A percentile compares a stretch with the other conserved stretches of the same genome.
Conservation (phyloP, 139 green algal genomes). For the Cymbomonas tetramitiformis region DNA sequence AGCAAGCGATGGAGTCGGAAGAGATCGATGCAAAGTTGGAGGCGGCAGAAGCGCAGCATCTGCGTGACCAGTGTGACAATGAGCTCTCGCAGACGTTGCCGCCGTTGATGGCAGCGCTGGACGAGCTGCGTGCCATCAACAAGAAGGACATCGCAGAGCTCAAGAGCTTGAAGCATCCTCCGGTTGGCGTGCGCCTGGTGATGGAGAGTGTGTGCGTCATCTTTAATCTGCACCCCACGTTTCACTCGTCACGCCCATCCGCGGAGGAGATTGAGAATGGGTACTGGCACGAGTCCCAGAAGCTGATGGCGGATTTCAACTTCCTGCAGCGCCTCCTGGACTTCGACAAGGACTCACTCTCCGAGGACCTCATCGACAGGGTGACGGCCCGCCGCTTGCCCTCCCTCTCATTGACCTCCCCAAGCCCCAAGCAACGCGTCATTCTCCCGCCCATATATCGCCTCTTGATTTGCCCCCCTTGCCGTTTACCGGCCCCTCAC, state of each 20-base stretch:
- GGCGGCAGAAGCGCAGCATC: background rate
- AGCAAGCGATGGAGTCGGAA: background rate
- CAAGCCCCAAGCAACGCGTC: too few species aligned
- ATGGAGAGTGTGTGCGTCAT: background rate
- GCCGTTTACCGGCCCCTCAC: too few species aligned
- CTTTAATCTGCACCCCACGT: background rate
- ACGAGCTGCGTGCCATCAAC: background rate
- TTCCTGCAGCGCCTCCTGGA: background rate
- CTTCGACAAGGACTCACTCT: background rate
- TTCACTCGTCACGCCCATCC: background rate
- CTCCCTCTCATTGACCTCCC: too few species aligned
- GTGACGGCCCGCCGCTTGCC: too few species aligned
- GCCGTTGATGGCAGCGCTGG: background rate
- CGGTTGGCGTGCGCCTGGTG: background rate
- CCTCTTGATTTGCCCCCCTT: too few species aligned
- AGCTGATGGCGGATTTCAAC: background rate
- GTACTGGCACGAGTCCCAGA: background rate
- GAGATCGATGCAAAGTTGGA: background rate
- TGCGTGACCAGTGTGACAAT: background rate
- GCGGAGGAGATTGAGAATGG: background rate
- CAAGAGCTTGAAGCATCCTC: background rate
- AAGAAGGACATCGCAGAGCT: background rate
- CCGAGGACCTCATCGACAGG: background rate
- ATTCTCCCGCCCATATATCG: too few species aligned
- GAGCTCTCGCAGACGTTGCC: background rate